Base-by-base conservation (phyloP, 176 grass and related monocot genomes). In the Eremochloa ophiuroides region DNA sequence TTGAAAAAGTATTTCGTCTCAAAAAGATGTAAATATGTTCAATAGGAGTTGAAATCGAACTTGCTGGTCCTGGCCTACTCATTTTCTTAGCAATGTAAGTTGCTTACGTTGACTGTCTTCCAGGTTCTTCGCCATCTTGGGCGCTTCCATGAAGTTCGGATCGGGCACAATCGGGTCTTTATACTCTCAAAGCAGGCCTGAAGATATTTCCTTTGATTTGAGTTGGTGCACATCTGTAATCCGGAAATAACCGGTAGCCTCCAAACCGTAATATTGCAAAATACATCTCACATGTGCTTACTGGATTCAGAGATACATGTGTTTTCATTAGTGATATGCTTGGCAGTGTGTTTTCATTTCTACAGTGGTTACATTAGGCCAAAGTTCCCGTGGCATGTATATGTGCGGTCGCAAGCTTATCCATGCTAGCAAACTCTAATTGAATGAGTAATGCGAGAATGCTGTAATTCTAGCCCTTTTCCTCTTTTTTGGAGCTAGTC, bases 81-180 rank as follows among this genome's bases (percentile, higher is more conserved):
- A 50, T 84, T 74, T 68, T 51, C 5, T 25, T 74, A 35, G 28
- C 63, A 51, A 23, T 37, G 8, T 33, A 48, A 29, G 81, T 73
- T 26, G 61, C 7, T 48, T 41, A 33, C 70, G 79, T 74, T 61
- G 30, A 82, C 41, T 87, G 20, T 29, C 51, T 25, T 85, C 34
- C 79, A 98, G 95, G 88, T 98, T 42, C 92, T 98, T 79, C 87
- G 95, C n/a, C 95, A 98, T 89, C 90, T 98, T 72, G 90, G 95
- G 2, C 90, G 92, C 69, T 83, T 94, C 81, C 90, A 91, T 25
- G 95, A 98, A 88, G 73, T 75, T 50, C 73, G 92, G 76, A 80
- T 94, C 26, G 88, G 95, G n/a, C 85, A 77, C 71, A 86, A 98
- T 62, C 89, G 90, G 34, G 95, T 98, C 47, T 82, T 98, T n/a